Evolutionary conservation across 768 basidiomycete genomes (phyloP).

Genomic region (Russula foetens): DNA sequence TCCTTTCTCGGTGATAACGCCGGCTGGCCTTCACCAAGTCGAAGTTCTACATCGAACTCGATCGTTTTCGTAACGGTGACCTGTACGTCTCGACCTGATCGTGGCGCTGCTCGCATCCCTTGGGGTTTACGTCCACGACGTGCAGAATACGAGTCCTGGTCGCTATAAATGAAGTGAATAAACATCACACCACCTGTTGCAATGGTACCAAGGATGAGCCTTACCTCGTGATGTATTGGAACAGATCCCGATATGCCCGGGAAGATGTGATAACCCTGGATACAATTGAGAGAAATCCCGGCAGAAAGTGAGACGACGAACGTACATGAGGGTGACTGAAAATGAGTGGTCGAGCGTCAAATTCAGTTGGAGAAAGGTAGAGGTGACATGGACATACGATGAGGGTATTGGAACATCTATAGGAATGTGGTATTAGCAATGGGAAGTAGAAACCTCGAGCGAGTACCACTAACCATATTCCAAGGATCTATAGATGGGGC

Average conservation of each 20-base stretch:
- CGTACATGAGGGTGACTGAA: constrained; percentile 14
- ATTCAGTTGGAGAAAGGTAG: neutral
- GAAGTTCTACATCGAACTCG: constrained; percentile 16
- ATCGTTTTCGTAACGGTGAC: constrained; percentile 15
- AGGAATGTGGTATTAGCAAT: neutral
- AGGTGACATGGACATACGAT: constrained; percentile 3
- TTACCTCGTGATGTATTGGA: constrained; percentile 18
- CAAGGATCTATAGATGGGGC: constrained; percentile 6
- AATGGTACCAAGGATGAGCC: neutral
- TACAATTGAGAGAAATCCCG: neutral
- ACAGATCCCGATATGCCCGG: constrained; percentile 18
- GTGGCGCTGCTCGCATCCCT: neutral
- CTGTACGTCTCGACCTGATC: constrained; percentile 2
- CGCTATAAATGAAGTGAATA: neutral
- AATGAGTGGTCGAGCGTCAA: neutral
- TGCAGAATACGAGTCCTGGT: neutral
- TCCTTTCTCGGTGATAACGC: neutral
- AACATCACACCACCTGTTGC: neutral
- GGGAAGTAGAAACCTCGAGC: neutral
- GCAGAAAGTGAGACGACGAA: neutral
- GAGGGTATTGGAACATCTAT: constrained; percentile 19
- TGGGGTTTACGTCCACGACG: constrained; percentile 4
- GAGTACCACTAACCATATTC: constrained; percentile 11
- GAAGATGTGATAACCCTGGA: constrained; percentile 15
- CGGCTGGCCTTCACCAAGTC: neutral